Evolutionary conservation across 306 rosid species (phyloP), one percentile per base, ranked within the genome.

Genomic region (Alnus rubra): DNA sequence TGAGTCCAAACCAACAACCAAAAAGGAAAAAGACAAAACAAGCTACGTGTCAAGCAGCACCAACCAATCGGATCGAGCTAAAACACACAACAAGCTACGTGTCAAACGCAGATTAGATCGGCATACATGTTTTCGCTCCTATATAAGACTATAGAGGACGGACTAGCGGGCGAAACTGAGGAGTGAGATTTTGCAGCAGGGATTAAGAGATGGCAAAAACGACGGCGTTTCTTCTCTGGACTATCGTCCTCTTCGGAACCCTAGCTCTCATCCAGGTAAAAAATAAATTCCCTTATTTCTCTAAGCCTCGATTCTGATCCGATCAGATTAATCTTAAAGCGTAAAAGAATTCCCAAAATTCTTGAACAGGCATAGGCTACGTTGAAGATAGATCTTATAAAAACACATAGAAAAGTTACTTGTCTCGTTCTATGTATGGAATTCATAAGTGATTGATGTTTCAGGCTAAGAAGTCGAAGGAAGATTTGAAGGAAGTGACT

Each of bases 391-490:
- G 72, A 68, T 68, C 72, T 68, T 9, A 42, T 68, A 18, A 67
- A 58, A 58, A 58, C 64, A 58, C 23, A 2, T 19, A 2, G 3
- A 7, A 16, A 58, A n/a, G 5, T 52, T 52, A 52, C n/a, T 52
- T 15, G 1, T 52, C 35, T 23, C 12, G 35, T 64, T 64, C 5
- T 33, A 42, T 6, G 4, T 15, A 33, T 68, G 50, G 42, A 18
- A 42, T 59, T 59, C 3, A 18, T 33, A 35, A 3, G 39, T n/a
- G 7, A n/a, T 80, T 19, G 12, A 19, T 71, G 49, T 56, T 77
- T 60, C 88, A 95, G 99, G 99, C 97, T 0, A 91, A 92, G 92
- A 95, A 92, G 60, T 78, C 96, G 23, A 85, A 85, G 80, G 92
- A 87, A 87, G 93, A 88, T 78, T 88, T 88, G 88, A 91, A 91